phyloP scores from a whole-genome alignment of 257 asterid genomes.

The Fraxinus pennsylvanica region DNA sequence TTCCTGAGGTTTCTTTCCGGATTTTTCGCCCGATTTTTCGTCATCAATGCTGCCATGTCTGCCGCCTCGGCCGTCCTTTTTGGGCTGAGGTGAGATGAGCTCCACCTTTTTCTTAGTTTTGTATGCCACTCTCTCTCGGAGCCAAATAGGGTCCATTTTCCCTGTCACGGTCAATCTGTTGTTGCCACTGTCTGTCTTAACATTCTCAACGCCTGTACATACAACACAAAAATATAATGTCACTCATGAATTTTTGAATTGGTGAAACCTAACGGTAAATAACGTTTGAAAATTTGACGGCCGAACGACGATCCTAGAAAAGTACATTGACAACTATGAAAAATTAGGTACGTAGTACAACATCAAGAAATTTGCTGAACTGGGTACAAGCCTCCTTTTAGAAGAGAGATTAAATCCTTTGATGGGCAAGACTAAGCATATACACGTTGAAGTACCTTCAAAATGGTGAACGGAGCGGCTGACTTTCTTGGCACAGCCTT shows the following conservation, averaged over 20 bases:
- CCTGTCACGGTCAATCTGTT: slow-evolving; percentile 29
- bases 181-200: slow-evolving; percentile 27
- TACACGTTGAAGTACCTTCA: slow-evolving; percentile 29
- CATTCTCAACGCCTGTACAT: slow-evolving; percentile 30
- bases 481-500: slow-evolving; percentile 59
- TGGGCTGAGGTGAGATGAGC: slow-evolving; percentile 29
- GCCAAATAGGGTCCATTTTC: slow-evolving; percentile 30
- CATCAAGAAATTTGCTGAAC: too few relatives aligned
- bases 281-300: too few relatives aligned
- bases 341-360: too few relatives aligned
- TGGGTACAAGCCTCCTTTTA: too few relatives aligned
- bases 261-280: too few relatives aligned
- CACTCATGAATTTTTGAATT: too few relatives aligned
- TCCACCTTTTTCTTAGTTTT: slow-evolving; percentile 35
- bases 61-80: slow-evolving; percentile 3
- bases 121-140: slow-evolving; percentile 29
- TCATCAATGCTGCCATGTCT: slow-evolving; percentile 32
- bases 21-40: slow-evolving; percentile 34
- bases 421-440: too few relatives aligned
- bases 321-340: too few relatives aligned
- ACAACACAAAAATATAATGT: too few relatives aligned
- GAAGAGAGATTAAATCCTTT: too few relatives aligned
- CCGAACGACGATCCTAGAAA: too few relatives aligned
- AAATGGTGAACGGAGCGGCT: slow-evolving; percentile 38
- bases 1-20: slow-evolving; percentile 36